Evolutionary conservation across 352 stramenopile species (phyloP).

Genomic region (Phytophthora sansomeana): DNA sequence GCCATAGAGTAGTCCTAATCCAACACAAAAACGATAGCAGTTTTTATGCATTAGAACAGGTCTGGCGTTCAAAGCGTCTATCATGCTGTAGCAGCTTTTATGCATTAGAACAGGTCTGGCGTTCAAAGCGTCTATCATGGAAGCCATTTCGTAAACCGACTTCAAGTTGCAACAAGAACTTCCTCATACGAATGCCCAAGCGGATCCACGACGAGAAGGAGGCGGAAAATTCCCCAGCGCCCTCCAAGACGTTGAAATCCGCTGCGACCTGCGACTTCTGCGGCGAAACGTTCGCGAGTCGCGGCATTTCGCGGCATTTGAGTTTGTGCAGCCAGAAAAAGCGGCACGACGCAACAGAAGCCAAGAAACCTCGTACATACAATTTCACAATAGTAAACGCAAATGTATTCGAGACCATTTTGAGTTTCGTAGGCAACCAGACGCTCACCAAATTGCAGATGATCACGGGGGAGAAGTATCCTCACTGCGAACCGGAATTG

Average conservation of each 20-base stretch:
- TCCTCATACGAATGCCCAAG: conserved; percentile 13
- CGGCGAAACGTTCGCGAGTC: conserved; percentile 20
- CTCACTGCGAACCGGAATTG: conserved; percentile 21
- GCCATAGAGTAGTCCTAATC: too few relatives aligned
- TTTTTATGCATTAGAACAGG: too few relatives aligned
- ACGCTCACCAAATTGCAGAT: conserved; percentile 41
- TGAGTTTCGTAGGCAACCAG: too few relatives aligned
- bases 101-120: too few relatives aligned
- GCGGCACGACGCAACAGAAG: not conserved
- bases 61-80: too few relatives aligned
- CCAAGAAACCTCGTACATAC: conserved; percentile 19
- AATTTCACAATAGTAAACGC: conserved; percentile 31
- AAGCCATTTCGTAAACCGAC: not conserved
- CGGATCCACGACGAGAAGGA: not conserved
- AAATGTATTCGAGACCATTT: conserved; percentile 15
- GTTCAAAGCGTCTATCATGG: too few relatives aligned
- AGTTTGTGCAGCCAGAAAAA: conserved; percentile 20
- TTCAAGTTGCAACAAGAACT: too few relatives aligned
- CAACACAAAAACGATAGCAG: too few relatives aligned
- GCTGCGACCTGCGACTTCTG: conserved; percentile 22
- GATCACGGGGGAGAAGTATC: conserved; percentile 31
- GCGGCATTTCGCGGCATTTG: conserved; percentile 30
- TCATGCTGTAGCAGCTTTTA: too few relatives aligned
- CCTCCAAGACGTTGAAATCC: conserved; percentile 6
- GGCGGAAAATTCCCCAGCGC: not conserved